Evolutionary conservation across 1,284 basidiomycete genomes (phyloP).

Genomic region (Thecaphora frezii): DNA sequence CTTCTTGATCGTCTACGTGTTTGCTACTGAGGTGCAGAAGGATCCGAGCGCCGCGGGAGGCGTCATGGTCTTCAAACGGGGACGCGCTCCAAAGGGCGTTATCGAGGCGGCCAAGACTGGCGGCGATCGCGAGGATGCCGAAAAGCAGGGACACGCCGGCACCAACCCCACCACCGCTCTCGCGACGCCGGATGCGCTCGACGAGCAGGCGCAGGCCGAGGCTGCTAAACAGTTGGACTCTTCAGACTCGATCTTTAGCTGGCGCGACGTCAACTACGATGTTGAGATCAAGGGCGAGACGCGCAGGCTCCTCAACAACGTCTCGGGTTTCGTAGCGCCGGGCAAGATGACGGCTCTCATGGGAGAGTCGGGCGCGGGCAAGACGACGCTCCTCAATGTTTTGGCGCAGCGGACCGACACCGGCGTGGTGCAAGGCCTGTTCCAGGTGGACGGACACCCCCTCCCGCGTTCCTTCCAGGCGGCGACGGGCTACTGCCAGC

Average conservation of each 20-base stretch:
- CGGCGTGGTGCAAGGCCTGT: conserved; percentile 40
- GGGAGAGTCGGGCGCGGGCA: conserved; percentile 53
- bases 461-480: conserved; percentile 46
- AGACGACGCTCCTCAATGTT: conserved; percentile 50
- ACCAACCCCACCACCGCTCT: too few relatives aligned
- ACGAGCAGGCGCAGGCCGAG: conserved; percentile 1
- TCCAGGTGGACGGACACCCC: conserved; percentile 30
- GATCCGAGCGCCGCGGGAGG: conserved; percentile 21
- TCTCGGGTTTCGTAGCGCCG: conserved; percentile 55
- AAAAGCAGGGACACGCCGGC: conserved; percentile 1
- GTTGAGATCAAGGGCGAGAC: conserved; percentile 41
- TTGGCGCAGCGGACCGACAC: conserved; percentile 40
- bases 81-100: conserved; percentile 13
- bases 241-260: conserved; percentile 39
- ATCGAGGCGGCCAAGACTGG: conserved; percentile 21
- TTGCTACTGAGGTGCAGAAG: conserved; percentile 4
- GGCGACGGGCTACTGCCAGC: conserved; percentile 44
- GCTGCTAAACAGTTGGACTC: conserved; percentile 41
- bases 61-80: conserved; percentile 20
- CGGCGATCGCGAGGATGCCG: conserved; percentile 14
- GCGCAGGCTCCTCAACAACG: conserved; percentile 58
- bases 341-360: conserved; percentile 51
- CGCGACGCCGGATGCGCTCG: background rate
- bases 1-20: conserved; percentile 17
- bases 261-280: conserved; percentile 43